phyloP scores from a whole-genome alignment of 2,329 filamentous ascomycete genomes.

The Annulohypoxylon truncatum region DNA sequence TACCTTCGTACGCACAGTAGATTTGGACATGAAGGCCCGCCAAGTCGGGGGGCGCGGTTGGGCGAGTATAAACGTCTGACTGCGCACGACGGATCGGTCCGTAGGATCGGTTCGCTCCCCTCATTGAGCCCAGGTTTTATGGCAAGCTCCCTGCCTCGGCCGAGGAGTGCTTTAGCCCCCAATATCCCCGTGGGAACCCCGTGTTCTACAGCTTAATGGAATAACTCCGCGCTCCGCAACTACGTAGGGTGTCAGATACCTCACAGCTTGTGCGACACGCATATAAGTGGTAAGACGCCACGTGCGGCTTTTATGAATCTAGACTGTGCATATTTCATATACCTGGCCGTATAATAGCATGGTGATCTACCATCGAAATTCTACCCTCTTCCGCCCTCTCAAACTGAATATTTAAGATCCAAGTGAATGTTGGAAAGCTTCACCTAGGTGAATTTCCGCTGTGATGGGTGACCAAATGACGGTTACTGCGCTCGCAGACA shows the following conservation, averaged over 20 bases:
- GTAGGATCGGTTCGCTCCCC: slow-evolving; percentile 16
- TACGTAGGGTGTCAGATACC: slow-evolving; percentile 30
- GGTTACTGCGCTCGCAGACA: slow-evolving; percentile 39
- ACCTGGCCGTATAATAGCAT: slow-evolving; percentile 25
- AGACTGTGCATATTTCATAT: slow-evolving; percentile 24
- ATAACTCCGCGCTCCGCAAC: slow-evolving; percentile 37
- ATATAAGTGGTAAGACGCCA: slow-evolving; percentile 25
- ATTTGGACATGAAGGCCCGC: slow-evolving; percentile 19
- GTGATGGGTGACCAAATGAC: slow-evolving; percentile 42
- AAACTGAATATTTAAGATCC: not conserved
- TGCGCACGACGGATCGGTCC: slow-evolving; percentile 27
- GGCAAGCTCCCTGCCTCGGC: slow-evolving; percentile 9
- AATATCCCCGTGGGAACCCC: slow-evolving; percentile 30
- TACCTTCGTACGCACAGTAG: slow-evolving; percentile 31
- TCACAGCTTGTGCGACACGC: slow-evolving; percentile 27
- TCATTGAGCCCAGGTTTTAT: not conserved
- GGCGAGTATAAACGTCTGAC: slow-evolving; percentile 18
- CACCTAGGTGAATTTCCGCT: not conserved
- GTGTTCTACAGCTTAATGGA: slow-evolving; percentile 9
- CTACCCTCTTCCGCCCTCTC: not conserved
- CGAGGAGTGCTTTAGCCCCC: not conserved
- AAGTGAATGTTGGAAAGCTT: not conserved
- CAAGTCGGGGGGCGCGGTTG: slow-evolving; percentile 26
- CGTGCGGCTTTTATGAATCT: slow-evolving; percentile 32
- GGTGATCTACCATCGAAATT: slow-evolving; percentile 5